Conservation (phyloP, 495 filamentous ascomycete species). For the Xylaria acuta region DNA sequence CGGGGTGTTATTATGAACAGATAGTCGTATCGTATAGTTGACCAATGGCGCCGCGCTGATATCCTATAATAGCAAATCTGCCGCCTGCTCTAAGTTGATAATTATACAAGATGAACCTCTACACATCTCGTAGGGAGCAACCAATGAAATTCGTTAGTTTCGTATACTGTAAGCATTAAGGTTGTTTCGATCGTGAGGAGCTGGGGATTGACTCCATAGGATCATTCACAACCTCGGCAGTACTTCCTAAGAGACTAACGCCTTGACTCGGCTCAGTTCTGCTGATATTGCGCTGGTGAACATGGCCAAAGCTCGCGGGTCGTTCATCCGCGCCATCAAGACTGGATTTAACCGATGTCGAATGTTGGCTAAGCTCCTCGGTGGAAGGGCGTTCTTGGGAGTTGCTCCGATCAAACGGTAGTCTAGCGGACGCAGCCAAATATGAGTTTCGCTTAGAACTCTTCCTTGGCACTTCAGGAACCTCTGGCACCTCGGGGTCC, state of each 20-base stretch:
- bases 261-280: slow-evolving; percentile 57
- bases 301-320: slow-evolving; percentile 72
- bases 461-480: slow-evolving; percentile 62
- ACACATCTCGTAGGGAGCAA: slow-evolving; percentile 38
- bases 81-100: slow-evolving; percentile 27
- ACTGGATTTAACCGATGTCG: slow-evolving; percentile 33
- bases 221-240: slow-evolving; percentile 59
- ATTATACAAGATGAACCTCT: slow-evolving; percentile 30
- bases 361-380: slow-evolving; percentile 48
- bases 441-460: slow-evolving; percentile 64
- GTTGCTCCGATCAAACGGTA: slow-evolving; percentile 67
- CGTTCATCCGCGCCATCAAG: slow-evolving; percentile 52
- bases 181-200: slow-evolving; percentile 30
- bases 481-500: slow-evolving; percentile 36
- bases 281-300: slow-evolving; percentile 71
- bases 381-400: slow-evolving; percentile 59
- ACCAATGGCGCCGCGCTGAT: slow-evolving; percentile 29
- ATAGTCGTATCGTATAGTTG: slow-evolving; percentile 18
- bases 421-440: slow-evolving; percentile 48
- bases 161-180: slow-evolving; percentile 28
- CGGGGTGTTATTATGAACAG: slow-evolving; percentile 4
- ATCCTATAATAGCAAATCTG: slow-evolving; percentile 22
- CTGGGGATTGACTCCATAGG: slow-evolving; percentile 32
- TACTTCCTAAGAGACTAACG: slow-evolving; percentile 49
- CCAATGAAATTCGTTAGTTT: slow-evolving; percentile 39